Base-by-base conservation (phyloP, 2,329 filamentous ascomycete species). In the Aschersonia sp. region DNA sequence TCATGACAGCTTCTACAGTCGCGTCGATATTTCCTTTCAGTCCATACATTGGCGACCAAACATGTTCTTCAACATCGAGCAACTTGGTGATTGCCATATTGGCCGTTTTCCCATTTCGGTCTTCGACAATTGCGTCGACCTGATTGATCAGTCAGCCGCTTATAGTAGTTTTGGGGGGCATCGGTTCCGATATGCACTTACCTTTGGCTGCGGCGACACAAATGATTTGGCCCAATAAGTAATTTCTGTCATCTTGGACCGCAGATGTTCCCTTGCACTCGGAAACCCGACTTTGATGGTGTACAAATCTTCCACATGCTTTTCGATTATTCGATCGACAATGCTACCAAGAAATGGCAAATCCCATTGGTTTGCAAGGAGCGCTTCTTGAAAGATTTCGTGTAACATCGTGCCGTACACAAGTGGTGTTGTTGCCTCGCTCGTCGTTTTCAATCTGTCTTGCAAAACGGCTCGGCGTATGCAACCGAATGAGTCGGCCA, bases 11-110 rank as follows among this genome's bases (percentile, higher is more conserved):
- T 66, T 98, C 87, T 1, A 98, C 85, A 0, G 92, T 97, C 31
- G 92, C 92, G 66, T 98, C 92, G 51, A 98, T 92, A 56, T 97
- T 98, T 31, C 92, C 92, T 63, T 98, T 98, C 12, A 98, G 72
- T 0, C 92, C 92, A 61, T 94, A 98, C 79, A 89, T 91, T 0
- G 92, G 92, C 5, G 91, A 97, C 92, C 92, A 98, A 31, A 98
- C 82, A 60, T 97, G 92, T 63, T 98, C 92, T 62, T 98, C 92
- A 7, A 98, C 86, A 60, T 97, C 92, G 10, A 98, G 81, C 31
- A 98, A 72, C 61, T 97, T 98, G 58, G 83, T 94, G 55, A 98
- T 82, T 55, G 85, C 89, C 75, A 97, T 82, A 49, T 75, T 83
- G 9, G 84, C 78, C 54, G 82, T 84, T 47, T 84, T 78, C 41